A percentile compares a stretch with the other conserved stretches of the same genome.
Conservation (phyloP, 2,329 filamentous ascomycete species). For the Talaromyces sp. region DNA sequence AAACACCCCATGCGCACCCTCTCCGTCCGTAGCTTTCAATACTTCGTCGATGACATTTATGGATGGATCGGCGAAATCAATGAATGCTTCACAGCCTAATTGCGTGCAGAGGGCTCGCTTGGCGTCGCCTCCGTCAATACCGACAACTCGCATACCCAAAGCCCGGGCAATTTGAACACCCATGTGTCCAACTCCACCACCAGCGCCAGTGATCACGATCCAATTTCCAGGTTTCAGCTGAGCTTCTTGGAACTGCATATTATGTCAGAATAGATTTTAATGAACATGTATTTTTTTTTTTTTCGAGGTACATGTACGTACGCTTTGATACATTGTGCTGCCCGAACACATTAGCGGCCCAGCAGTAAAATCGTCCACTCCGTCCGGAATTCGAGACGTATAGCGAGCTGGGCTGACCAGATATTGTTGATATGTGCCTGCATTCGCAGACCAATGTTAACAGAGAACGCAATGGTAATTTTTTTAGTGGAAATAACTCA, state of each 20-base stretch:
- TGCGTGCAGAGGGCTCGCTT: not conserved
- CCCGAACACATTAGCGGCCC: slow-evolving; percentile 4
- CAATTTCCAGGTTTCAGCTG: not conserved
- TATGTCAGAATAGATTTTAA: not conserved
- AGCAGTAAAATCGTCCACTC: not conserved
- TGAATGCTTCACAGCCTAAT: not conserved
- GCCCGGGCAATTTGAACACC: not conserved
- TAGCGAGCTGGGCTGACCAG: not conserved
- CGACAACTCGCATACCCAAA: slow-evolving; percentile 1
- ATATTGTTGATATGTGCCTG: slow-evolving; percentile 4
- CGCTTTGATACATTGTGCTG: not conserved
- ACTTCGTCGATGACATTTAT: not conserved
- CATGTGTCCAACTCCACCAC: slow-evolving; percentile 2
- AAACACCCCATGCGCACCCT: slow-evolving; percentile 1
- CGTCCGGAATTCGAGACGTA: not conserved
- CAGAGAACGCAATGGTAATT: not conserved
- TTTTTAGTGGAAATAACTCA: not conserved
- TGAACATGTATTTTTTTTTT: not conserved
- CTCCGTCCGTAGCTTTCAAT: not conserved
- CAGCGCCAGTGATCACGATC: slow-evolving; percentile 1
- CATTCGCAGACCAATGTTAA: not conserved
- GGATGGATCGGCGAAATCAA: not conserved
- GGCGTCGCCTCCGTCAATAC: slow-evolving; percentile 26
- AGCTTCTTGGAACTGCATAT: not conserved
- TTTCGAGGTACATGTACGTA: not conserved